Evolutionary conservation across 208 protist genomes (phyloP).

Genomic region (Trypanosoma congolense): DNA sequence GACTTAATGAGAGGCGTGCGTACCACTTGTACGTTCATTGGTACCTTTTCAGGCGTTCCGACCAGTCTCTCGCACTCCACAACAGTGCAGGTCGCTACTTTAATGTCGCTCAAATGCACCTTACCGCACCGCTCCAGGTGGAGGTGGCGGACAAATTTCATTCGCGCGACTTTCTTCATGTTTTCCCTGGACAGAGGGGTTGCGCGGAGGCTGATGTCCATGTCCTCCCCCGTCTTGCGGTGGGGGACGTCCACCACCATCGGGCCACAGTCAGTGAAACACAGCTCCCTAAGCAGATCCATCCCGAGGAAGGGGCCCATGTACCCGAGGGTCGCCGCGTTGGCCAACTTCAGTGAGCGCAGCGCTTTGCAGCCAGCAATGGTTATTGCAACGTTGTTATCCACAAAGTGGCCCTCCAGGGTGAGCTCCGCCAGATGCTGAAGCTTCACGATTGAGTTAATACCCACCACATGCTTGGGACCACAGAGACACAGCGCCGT

Average conservation of each 20-base stretch:
- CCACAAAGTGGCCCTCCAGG: constrained; percentile 1
- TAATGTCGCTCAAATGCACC: not conserved
- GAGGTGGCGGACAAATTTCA: not conserved
- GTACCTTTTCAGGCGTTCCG: not conserved
- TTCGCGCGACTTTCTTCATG: not conserved
- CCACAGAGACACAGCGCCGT: not conserved
- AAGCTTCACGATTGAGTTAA: not conserved
- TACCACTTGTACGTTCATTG: not conserved
- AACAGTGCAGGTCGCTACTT: not conserved
- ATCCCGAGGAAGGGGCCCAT: not conserved
- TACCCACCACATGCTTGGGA: not conserved
- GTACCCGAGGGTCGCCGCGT: not conserved
- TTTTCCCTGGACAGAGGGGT: not conserved
- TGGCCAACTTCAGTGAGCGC: not conserved
- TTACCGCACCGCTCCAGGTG: not conserved
- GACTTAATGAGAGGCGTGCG: not conserved
- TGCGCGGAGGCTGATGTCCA: not conserved
- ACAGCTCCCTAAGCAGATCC: constrained; percentile 1
- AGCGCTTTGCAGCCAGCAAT: not conserved
- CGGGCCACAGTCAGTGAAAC: constrained; percentile 2
- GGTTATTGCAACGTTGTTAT: not conserved
- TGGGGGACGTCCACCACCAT: not conserved
- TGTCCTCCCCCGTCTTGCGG: not conserved
- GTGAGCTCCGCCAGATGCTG: not conserved
- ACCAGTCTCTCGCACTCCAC: not conserved